phyloP scores from a whole-genome alignment of 1,284 basidiomycete species.

The Leccinum fuscescens region DNA sequence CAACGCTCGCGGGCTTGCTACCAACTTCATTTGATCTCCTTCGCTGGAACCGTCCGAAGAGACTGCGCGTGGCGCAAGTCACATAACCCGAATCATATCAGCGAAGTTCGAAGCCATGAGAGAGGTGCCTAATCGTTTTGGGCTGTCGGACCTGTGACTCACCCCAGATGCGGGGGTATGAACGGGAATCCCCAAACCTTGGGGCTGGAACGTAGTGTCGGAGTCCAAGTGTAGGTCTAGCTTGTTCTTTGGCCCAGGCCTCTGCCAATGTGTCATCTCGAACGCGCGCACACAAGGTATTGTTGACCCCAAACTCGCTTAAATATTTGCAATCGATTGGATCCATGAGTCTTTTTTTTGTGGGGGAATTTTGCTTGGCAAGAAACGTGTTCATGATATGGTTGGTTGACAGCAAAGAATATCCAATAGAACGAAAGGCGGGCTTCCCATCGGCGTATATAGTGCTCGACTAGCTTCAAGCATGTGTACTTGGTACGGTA shows the following conservation, averaged over 20 bases:
- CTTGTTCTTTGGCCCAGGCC: background rate
- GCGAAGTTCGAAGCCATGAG: background rate
- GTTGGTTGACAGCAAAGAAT: background rate
- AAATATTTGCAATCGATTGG: background rate
- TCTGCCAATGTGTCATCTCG: background rate
- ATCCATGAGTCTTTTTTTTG: background rate
- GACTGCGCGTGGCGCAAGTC: no score
- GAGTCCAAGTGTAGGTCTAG: background rate
- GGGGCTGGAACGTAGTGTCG: background rate
- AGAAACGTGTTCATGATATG: background rate
- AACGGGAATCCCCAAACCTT: background rate
- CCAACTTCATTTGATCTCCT: background rate
- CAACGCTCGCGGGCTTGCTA: conserved; percentile 26
- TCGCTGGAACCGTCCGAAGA: background rate
- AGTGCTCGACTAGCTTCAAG: background rate
- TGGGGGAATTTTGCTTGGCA: background rate
- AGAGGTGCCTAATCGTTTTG: background rate
- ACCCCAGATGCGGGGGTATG: no score
- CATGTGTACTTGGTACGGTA: conserved; percentile 66
- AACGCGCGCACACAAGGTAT: background rate
- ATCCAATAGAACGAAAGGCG: background rate
- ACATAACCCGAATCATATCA: background rate
- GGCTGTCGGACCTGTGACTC: background rate
- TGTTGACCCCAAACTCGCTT: background rate
- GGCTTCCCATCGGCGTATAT: background rate